Base-by-base conservation (phyloP, 2,329 filamentous ascomycete genomes). In the Clonostachys solani region DNA sequence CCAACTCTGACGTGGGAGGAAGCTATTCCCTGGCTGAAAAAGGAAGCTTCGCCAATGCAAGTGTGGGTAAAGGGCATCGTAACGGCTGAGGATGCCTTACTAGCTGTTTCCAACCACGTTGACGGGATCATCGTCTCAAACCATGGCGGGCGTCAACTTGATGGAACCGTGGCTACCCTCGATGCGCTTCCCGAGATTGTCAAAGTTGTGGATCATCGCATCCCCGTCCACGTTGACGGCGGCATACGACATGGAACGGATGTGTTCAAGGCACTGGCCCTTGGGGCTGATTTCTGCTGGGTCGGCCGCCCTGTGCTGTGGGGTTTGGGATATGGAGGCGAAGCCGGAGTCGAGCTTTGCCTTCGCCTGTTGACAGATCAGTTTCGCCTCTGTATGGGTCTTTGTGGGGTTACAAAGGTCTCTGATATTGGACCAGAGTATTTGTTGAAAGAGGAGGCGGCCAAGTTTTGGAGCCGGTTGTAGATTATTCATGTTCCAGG, bases 41-140 rank as follows among this genome's bases (percentile, higher is more conserved):
- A 13, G 75, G 81, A 33, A 29, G 67, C 70, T 0, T 81, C 75
- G 75, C 56, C 81, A 33, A 68, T 80, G 64, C 63, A 75, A 49
- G 75, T 75, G 45, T 75, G 69, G 73, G 62, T 70, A 37, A 74
- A 74, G 50, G 72, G 72, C 1, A 57, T 73, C n/a, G 54, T 72
- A 33, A 66, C 65, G 9, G 63, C 68, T 1, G 67, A 71, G 18
- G 71, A 74, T 37, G 67, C 66, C 23, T 29, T 63, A 63, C 5
- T 52, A 66, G 2, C 55, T 64, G 47, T 42, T 43, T 29, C 56
- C 61, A 36, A 60, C 63, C 66, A 65, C 1, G 62, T 59, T 1
- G 61, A 69, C 33, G 68, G 65, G 1, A 65, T 72, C 43, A 61
- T 70, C 17, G 59, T 73, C 5, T 70, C 65, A 40, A 73, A 72